Evolutionary conservation across 2,329 filamentous ascomycete genomes (phyloP).

Genomic region (Monilinia polystroma): DNA sequence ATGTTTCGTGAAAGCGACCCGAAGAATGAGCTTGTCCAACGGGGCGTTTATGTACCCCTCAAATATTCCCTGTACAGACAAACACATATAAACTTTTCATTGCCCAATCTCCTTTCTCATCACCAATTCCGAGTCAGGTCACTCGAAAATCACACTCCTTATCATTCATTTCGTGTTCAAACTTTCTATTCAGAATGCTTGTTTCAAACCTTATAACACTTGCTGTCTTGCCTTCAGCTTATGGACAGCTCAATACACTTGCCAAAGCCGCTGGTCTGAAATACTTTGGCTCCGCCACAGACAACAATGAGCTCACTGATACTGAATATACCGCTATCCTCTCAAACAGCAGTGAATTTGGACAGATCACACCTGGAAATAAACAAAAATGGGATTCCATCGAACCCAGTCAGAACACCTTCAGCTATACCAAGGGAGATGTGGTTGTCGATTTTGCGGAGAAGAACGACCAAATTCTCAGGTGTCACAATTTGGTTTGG

Average conservation of each 20-base stretch:
- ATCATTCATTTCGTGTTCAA: neutral
- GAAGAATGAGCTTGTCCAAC: neutral
- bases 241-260: slow-evolving; percentile 40
- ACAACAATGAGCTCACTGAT: slow-evolving; percentile 51
- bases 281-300: slow-evolving; percentile 59
- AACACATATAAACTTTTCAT: slow-evolving; percentile 9
- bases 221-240: slow-evolving; percentile 24
- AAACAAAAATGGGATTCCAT: slow-evolving; percentile 63
- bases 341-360: slow-evolving; percentile 57
- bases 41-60: slow-evolving; percentile 5
- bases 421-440: slow-evolving; percentile 60
- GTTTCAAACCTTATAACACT: slow-evolving; percentile 20
- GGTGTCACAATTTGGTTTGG: slow-evolving; percentile 61
- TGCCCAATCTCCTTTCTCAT: neutral
- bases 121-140: slow-evolving; percentile 8
- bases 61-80: neutral
- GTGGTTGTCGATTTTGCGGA: slow-evolving; percentile 50
- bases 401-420: slow-evolving; percentile 56
- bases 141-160: slow-evolving; percentile 14
- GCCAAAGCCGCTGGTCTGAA: slow-evolving; percentile 53
- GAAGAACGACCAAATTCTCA: slow-evolving; percentile 51
- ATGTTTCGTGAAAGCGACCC: neutral
- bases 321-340: slow-evolving; percentile 55
- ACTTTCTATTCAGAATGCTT: slow-evolving; percentile 23
- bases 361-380: slow-evolving; percentile 64